These are phyloP conservation scores for Fragaria iinumae DNA, from an alignment of 306 rosid species.

Conservation along the genomic window DNA sequence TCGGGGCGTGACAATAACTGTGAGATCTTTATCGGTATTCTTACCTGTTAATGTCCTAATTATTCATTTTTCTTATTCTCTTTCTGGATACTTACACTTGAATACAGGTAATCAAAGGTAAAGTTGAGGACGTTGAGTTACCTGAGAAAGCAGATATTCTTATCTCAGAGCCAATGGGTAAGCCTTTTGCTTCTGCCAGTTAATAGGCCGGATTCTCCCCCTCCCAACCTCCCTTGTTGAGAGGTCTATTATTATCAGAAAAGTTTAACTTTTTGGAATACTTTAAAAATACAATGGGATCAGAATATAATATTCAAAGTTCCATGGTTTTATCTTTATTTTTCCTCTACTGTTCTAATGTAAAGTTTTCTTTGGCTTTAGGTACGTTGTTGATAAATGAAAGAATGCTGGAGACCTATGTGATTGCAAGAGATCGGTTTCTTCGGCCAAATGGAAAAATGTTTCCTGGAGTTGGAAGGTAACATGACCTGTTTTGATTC, in stretches of 20 bases:
- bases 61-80: constrained; percentile 14
- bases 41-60: not conserved
- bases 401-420: constrained; percentile 96
- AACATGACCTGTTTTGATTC: constrained; percentile 18
- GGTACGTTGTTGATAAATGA: constrained; percentile 90
- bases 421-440: constrained; percentile 95
- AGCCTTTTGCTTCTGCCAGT: constrained; percentile 15
- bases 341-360: not conserved
- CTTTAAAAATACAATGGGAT: constrained; percentile 16
- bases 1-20: too few relatives aligned
- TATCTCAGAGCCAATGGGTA: constrained; percentile 99
- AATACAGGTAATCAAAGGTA: constrained; percentile 82
- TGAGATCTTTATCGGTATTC: constrained; percentile 38
- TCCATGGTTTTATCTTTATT: not conserved
- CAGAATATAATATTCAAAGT: not conserved
- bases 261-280: not conserved
- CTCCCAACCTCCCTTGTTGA: not conserved
- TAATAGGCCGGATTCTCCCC: not conserved
- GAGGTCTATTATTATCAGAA: not conserved
- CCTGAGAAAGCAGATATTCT: constrained; percentile 96
- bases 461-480: constrained; percentile 94
- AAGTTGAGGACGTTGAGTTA: constrained; percentile 83
- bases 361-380: constrained; percentile 27
- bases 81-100: not conserved
- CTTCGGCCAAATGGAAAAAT: constrained; percentile 76